These are phyloP conservation scores for Papilionanthe hybrid DNA, from an alignment of 116 monocot genomes.

Conservation along the genomic window DNA sequence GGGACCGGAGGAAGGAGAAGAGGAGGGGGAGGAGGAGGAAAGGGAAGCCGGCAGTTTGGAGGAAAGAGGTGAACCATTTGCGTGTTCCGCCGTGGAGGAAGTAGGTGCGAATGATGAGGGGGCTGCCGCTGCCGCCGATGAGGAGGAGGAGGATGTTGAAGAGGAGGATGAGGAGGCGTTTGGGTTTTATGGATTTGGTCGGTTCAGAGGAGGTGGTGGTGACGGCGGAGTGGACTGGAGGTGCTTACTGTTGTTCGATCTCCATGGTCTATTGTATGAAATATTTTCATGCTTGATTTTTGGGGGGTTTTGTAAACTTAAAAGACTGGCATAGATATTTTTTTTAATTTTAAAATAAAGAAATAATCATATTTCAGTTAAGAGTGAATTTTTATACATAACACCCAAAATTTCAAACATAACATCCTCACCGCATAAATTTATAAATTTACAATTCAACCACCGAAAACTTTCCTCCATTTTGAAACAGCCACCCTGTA, in stretches of 20 bases:
- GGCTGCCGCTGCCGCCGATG: conserved; percentile 13
- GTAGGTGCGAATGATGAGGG: conserved; percentile 14
- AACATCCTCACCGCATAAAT: too few relatives aligned
- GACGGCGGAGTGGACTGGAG: background rate
- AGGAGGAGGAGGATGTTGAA: conserved; percentile 6
- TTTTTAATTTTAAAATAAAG: too few relatives aligned
- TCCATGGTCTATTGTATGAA: background rate
- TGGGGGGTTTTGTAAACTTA: too few relatives aligned
- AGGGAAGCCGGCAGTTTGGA: conserved; percentile 25
- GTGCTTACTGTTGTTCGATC: background rate
- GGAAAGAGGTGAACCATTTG: conserved; percentile 16
- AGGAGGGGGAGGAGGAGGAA: conserved; percentile 17
- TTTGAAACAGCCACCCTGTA: too few relatives aligned
- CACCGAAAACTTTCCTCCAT: too few relatives aligned
- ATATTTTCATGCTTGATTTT: too few relatives aligned
- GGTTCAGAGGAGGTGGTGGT: background rate
- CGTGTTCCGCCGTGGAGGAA: conserved; percentile 18
- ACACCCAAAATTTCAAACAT: too few relatives aligned
- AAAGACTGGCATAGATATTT: too few relatives aligned
- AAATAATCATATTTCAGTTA: too few relatives aligned
- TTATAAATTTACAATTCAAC: too few relatives aligned
- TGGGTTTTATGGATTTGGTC: background rate
- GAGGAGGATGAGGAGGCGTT: conserved; percentile 3
- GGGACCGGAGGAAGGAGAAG: conserved; percentile 20
- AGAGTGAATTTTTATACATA: too few relatives aligned